A percentile compares a stretch with the other conserved stretches of the same genome.
These are phyloP conservation scores for Actinomortierella ambigua DNA, from an alignment of 371 early-diverging fungal genomes.

Conservation along the genomic window DNA sequence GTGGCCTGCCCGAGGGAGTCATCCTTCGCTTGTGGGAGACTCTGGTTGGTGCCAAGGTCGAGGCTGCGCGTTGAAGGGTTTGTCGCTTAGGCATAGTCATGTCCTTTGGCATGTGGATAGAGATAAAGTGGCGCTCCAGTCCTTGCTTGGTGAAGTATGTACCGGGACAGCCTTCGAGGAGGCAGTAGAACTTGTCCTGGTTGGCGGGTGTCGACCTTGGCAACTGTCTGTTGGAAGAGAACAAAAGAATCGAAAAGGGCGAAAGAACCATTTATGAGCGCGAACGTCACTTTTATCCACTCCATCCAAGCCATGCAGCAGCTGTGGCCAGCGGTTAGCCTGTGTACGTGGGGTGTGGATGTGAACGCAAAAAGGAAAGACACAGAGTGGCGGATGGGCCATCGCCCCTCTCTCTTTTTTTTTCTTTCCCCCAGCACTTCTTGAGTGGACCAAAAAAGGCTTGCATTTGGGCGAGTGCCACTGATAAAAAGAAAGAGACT, in stretches of 20 bases:
- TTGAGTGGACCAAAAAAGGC: background rate
- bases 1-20: no score
- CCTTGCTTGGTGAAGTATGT: conserved; percentile 44
- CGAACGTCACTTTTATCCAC: background rate
- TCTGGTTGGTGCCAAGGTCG: no score
- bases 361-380: background rate
- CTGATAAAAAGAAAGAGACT: background rate
- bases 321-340: no score
- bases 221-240: conserved; percentile 11
- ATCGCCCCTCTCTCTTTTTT: background rate
- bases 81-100: no score
- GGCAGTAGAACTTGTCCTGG: conserved; percentile 26
- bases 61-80: no score
- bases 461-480: background rate
- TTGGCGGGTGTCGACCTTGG: conserved; percentile 7
- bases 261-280: background rate
- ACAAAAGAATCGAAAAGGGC: background rate
- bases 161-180: conserved; percentile 32
- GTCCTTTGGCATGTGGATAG: conserved; percentile 33
- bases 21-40: no score
- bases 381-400: background rate
- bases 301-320: no score
- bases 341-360: no score
- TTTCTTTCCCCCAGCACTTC: background rate
- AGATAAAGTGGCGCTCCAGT: conserved; percentile 34